Evolutionary conservation across 139 green algal species (phyloP), one percentile per base, ranked within the genome.

Genomic region (Haematococcus lacustris): DNA sequence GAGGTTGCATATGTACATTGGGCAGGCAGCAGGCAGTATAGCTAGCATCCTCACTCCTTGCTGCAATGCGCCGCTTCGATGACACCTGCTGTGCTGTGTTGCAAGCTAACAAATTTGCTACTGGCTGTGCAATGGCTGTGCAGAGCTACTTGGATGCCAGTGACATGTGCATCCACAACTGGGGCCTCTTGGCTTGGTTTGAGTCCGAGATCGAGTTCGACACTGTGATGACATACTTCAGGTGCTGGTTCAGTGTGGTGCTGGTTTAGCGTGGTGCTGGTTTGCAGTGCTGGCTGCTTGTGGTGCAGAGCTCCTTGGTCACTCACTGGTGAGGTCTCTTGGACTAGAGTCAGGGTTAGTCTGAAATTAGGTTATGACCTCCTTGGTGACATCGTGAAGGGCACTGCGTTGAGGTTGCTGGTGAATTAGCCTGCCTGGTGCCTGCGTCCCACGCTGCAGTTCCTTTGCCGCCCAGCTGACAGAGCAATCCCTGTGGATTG

Each of bases 181-280:
- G 63, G 63, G 63, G 63, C 13, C 30, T 51, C 63, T 37, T 69
- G 2, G 63, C 63, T 2, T 69, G 63, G 63, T 69, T 69, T 35
- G 63, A 69, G 37, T 69, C 63, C 3, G 63, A 35, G 25, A 37
- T 37, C 4, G 63, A 69, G 63, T 69, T 51, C 63, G 63, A 69
- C 37, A 5, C 35, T 3, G 63, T 69, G 13, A 69, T 69, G 63
- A 6, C 37, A 3, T 51, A 69, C 63, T 69, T 69, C 21, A 33
- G n/a, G n/a, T n/a, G n/a, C n/a, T n/a, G n/a, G n/a, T n/a, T n/a
- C n/a, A n/a, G n/a, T n/a, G n/a, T n/a, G n/a, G n/a, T n/a, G n/a
- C n/a, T n/a, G n/a, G n/a, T n/a, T n/a, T n/a, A n/a, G n/a, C n/a
- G n/a, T n/a, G n/a, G n/a, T n/a, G n/a, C n/a, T n/a, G n/a, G n/a